Evolutionary conservation across 768 basidiomycete genomes (phyloP).

Genomic region (Podaxis sp.): DNA sequence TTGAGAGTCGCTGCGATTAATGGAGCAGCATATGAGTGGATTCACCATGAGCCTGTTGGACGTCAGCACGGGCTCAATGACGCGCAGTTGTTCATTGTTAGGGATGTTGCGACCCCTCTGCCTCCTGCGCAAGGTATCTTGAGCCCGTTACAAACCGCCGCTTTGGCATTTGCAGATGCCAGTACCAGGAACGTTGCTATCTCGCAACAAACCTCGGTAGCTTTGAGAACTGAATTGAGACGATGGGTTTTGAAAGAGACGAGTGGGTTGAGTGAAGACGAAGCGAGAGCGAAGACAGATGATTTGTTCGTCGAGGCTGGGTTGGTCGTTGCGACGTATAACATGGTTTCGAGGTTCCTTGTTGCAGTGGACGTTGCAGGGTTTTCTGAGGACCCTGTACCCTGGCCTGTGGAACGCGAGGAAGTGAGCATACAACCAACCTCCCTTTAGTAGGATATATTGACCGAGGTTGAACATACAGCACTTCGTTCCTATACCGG

Average conservation of each 20-base stretch:
- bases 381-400: constrained; percentile 37
- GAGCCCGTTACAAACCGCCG: constrained; percentile 43
- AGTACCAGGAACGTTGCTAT: constrained; percentile 47
- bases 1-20: constrained; percentile 48
- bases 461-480: constrained; percentile 13
- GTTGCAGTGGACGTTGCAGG: constrained; percentile 59
- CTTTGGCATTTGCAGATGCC: constrained; percentile 54
- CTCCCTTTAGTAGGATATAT: background rate
- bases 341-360: constrained; percentile 68
- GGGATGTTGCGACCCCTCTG: constrained; percentile 40
- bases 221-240: constrained; percentile 35
- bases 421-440: constrained; percentile 27
- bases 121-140: constrained; percentile 37
- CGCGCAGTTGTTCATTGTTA: constrained; percentile 49
- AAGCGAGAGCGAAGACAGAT: constrained; percentile 26
- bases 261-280: constrained; percentile 15
- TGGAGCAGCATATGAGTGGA: constrained; percentile 50
- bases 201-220: constrained; percentile 32
- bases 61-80: constrained; percentile 45
- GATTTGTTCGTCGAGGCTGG: constrained; percentile 53
- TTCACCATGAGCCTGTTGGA: constrained; percentile 50
- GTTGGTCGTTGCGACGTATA: constrained; percentile 51
- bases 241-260: constrained; percentile 17
- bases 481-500: constrained; percentile 36
- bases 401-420: constrained; percentile 44